These are phyloP conservation scores for Bretziella fagacearum DNA, from an alignment of 2,329 filamentous ascomycete species.

Conservation along the genomic window DNA sequence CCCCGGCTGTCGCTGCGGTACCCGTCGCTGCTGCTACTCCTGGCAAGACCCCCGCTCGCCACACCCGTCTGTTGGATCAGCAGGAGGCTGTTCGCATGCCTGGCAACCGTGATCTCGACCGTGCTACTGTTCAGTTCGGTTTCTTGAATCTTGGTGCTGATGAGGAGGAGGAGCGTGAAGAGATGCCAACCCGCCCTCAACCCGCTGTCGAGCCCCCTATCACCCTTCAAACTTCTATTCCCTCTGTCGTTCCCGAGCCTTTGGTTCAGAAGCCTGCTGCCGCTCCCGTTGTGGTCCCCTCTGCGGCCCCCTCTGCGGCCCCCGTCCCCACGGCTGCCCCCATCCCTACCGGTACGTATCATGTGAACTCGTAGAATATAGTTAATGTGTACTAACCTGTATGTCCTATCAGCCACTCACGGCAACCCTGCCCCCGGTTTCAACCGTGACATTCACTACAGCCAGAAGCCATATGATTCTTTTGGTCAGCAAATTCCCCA, in stretches of 20 bases:
- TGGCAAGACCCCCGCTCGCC: conserved; percentile 43
- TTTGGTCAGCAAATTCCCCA: conserved; percentile 43
- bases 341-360: conserved; percentile 3
- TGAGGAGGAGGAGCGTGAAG: conserved; percentile 79
- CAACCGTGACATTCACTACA: conserved; percentile 11
- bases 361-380: not conserved
- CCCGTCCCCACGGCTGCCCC: conserved; percentile 16
- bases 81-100: conserved; percentile 98
- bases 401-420: conserved; percentile 1
- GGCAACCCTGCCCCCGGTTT: conserved; percentile 8
- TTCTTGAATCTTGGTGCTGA: conserved; percentile 77
- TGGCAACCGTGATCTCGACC: conserved; percentile 84
- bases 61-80: conserved; percentile 72
- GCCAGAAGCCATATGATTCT: conserved; percentile 50
- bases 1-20: conserved; percentile 46
- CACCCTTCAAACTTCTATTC: conserved; percentile 69
- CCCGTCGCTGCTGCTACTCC: conserved; percentile 38
- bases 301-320: conserved; percentile 20
- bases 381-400: not conserved
- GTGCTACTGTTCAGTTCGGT: conserved; percentile 86
- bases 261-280: conserved; percentile 39
- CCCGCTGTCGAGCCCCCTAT: conserved; percentile 86
- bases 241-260: conserved; percentile 48
- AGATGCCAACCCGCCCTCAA: conserved; percentile 84
- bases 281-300: conserved; percentile 22